Evolutionary conservation across 805 yeast species (phyloP), one percentile per base, ranked within the genome.

Genomic region (Nadsonia fulvescens): DNA sequence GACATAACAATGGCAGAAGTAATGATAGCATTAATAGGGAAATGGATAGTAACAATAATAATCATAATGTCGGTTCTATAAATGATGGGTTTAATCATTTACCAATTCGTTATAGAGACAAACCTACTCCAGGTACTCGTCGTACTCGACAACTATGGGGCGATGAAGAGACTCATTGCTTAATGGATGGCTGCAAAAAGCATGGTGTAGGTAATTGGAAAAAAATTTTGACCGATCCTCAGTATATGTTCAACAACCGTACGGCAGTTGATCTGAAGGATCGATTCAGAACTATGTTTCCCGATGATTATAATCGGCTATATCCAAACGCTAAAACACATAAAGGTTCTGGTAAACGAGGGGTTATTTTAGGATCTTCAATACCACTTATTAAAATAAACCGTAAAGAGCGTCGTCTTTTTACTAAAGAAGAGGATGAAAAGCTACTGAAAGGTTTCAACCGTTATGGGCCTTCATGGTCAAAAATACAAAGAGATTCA

Each of bases 191-290:
- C 22, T 57, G 63, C 39, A 46, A 43, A 29, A 43, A 42, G 17
- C 53, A 52, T 33, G 58, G 58, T 5, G 58, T 53, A 6, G 61
- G 61, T 27, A 56, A 57, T 44, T 56, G 62, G 62, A 56, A 56
- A 36, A 57, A 56, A 42, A 56, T 56, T 17, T 42, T 56, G 23
- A 49, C 49, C 11, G 62, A 56, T 33, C 51, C 54, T 12, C 31
- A 38, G n/a, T 47, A 49, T 34, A 40, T 41, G 25, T 48, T 56
- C 47, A 51, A 53, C 38, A 47, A 52, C 39, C 47, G 62, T 11
- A 55, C 58, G 8, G 61, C 62, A 5, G 61, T 56, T 14, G 63
- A 56, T 31, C 44, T 56, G 24, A 56, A 56, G 37, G 62, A 56
- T 35, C 44, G 61, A 18, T 56, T 56, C 44, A 46, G 62, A 29